Percentiles rank a stretch among this genome's conserved stretches.
phyloP scores from a whole-genome alignment of 306 rosid genomes.

The Senna siamea region DNA sequence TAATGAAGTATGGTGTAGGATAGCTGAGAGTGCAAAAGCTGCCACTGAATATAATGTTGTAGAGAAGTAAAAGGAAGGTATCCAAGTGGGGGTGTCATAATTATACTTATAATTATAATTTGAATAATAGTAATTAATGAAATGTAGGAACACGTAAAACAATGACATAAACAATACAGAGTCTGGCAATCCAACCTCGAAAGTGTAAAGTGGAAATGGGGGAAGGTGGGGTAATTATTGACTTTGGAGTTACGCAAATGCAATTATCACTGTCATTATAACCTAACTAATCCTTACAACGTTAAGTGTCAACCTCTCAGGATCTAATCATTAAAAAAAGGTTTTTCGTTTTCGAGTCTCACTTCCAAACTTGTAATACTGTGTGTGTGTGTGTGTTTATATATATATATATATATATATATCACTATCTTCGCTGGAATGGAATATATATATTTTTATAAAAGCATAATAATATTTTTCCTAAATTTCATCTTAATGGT shows the following conservation, averaged over 20 bases:
- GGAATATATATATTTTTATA: too few species aligned
- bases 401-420: too few species aligned
- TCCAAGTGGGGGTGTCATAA: background rate
- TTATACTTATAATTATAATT: background rate
- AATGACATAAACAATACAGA: too few species aligned
- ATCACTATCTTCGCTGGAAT: too few species aligned
- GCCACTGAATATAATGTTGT: background rate
- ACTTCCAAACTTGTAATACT: too few species aligned
- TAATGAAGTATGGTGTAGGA: background rate
- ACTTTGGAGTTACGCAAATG: constrained; percentile 44
- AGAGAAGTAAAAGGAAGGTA: background rate
- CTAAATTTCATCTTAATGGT: too few species aligned
- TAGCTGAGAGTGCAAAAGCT: background rate
- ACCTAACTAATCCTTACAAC: background rate
- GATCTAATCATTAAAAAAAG: too few species aligned
- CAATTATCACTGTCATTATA: background rate
- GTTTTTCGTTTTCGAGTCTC: background rate
- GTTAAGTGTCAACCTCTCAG: background rate
- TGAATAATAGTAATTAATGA: background rate
- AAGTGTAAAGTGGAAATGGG: background rate
- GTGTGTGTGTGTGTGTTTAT: too few species aligned
- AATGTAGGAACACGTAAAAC: background rate
- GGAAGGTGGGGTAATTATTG: constrained; percentile 26
- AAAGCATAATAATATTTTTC: too few species aligned
- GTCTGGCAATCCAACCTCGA: constrained; percentile 2